Base-by-base conservation (phyloP, 2,329 filamentous ascomycete species). In the Dactylellina parvicollis region DNA sequence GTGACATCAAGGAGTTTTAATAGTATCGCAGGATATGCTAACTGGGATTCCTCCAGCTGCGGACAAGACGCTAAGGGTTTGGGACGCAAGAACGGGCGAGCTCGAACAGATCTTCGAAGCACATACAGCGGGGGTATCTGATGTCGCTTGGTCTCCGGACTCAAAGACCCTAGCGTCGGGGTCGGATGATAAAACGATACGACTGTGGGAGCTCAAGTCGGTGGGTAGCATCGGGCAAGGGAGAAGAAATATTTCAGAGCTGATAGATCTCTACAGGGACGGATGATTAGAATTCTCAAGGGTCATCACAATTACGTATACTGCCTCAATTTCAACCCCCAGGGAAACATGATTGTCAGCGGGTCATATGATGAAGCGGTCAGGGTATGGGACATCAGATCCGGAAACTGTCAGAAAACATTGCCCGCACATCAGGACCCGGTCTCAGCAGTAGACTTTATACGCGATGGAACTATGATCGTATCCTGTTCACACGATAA, bases 301-400 rank as follows among this genome's bases (percentile, higher is more conserved):
- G 94, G 95, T 1, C 95, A 99, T 78, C 92, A 97, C 81, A 98
- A 96, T 81, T 98, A 98, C 81, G 89, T 99, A 30, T 96, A 96
- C 81, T 92, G 90, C 55, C 84, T 99, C 32, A 92, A 93, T 4
- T 98, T 98, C 81, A 94, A 92, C n/a, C 95, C 95, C 1, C 98
- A 97, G 80, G 95, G 95, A 22, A 99, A 99, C 79, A 96, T 98
- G 79, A 86, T 99, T 32, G 95, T 93, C 14, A 96, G 91, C 76
- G 95, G 95, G 10, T 96, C 91, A 75, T 98, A 97, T 81, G 95
- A 99, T 77, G 95, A 99, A 83, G 95, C 95, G 3, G 92, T 99
- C 0, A 97, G 96, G 76, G 82, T 99, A 3, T 99, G 95, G 95
- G 95, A 99, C 80, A 91, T 98, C 12, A 86, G 95, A 12, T 92